phyloP scores from a whole-genome alignment of 148 eudicot species.

The Chenopodium berlandieri region DNA sequence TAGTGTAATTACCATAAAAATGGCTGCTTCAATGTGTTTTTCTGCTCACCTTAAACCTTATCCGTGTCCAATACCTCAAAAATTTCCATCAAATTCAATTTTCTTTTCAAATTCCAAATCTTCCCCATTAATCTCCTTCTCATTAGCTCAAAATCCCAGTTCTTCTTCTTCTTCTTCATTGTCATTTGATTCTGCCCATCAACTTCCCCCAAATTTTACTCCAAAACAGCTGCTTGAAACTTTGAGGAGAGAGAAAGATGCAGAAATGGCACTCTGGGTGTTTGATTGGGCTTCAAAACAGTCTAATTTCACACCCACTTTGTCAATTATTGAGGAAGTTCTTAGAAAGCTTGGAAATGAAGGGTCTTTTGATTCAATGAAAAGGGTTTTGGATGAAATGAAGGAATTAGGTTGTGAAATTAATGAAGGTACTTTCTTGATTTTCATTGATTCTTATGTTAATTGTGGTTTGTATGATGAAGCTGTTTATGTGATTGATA shows the following conservation, averaged over 20 bases:
- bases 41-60: conserved; percentile 27
- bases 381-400: conserved; percentile 59
- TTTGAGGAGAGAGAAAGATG: conserved; percentile 56
- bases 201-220: conserved; percentile 54
- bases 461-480: conserved; percentile 58
- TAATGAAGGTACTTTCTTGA: conserved; percentile 66
- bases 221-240: conserved; percentile 59
- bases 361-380: conserved; percentile 74
- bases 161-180: conserved; percentile 36
- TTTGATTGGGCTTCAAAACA: conserved; percentile 83
- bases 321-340: conserved; percentile 60
- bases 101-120: conserved; percentile 12
- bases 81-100: neutral
- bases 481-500: conserved; percentile 69
- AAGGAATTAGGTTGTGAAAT: conserved; percentile 41
- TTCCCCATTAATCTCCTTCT: conserved; percentile 15
- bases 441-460: conserved; percentile 71
- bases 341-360: conserved; percentile 59
- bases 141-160: conserved; percentile 24
- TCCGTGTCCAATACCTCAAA: neutral
- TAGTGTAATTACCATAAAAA: neutral
- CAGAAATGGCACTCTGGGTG: conserved; percentile 55
- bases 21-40: conserved; percentile 26
- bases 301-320: conserved; percentile 71
- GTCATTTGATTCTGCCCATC: conserved; percentile 23